Evolutionary conservation across 441 rosid genomes (phyloP).

Genomic region (Hypseocharis bilobata): DNA sequence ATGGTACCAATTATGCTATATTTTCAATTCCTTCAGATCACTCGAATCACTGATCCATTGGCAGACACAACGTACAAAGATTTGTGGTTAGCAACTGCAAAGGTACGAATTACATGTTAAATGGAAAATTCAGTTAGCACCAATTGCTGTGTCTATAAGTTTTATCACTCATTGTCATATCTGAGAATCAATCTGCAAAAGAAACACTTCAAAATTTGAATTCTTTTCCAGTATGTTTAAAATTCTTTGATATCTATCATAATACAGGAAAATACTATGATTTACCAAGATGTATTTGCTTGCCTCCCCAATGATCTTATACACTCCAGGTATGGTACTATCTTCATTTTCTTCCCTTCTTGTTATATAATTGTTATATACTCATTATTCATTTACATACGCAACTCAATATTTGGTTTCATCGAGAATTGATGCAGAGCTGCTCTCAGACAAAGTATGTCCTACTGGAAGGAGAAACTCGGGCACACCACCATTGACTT

Average conservation of each 20-base stretch:
- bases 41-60: constrained; percentile 65
- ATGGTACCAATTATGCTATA: background rate
- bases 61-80: constrained; percentile 80
- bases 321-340: constrained; percentile 57
- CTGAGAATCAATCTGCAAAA: too few species aligned
- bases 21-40: constrained; percentile 34
- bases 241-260: too few species aligned
- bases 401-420: background rate
- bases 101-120: constrained; percentile 36
- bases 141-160: too few species aligned
- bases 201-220: too few species aligned
- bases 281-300: constrained; percentile 88
- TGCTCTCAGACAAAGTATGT: constrained; percentile 59
- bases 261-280: constrained; percentile 73
- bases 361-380: too few species aligned
- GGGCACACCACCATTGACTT: constrained; percentile 85
- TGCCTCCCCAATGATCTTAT: constrained; percentile 87
- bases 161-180: too few species aligned
- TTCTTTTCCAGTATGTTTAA: too few species aligned
- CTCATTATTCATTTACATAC: background rate
- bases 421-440: constrained; percentile 37
- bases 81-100: constrained; percentile 75
- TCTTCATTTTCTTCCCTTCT: background rate
- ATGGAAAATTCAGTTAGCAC: background rate
- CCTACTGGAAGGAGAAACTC: constrained; percentile 70